Evolutionary conservation across 495 filamentous ascomycete species (phyloP), one percentile per base, ranked within the genome.

Genomic region (Penicillium ochrochloron): DNA sequence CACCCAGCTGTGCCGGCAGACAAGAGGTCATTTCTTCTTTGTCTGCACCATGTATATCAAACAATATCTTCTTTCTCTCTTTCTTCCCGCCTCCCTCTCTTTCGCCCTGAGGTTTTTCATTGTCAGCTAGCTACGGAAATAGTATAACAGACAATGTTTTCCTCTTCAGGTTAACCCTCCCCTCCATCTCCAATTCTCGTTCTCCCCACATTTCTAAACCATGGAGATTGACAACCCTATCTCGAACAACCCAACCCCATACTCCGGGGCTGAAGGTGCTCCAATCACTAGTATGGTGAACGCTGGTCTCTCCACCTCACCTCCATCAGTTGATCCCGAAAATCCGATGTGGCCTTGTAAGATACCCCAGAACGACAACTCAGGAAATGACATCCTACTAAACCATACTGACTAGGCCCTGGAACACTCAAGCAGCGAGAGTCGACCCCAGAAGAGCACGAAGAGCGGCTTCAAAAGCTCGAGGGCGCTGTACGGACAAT

Each of bases 401-500:
- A 44, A n/a, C n/a, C n/a, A 7, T 19, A 44, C 17, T 7, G 0
- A 44, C 4, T 5, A 44, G 41, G n/a, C 5, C 10, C 41, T 6
- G n/a, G 41, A 4, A 19, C n/a, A 44, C 17, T 0, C 3, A 44
- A 19, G n/a, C 93, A 17, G 17, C 80, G 93, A 25, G 92, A 96
- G 69, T 91, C 93, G 25, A 89, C 85, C 27, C 85, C 86, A 0
- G 88, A 91, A 66, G 84, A 97, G 72, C 87, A 87, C 19, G 82
- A 85, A 59, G 84, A 85, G 63, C 83, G 92, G 37, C 73, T 96
- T 34, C 78, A 87, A 57, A 95, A 90, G 76, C 85, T 99, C 59
- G 85, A 90, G 17, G 91, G 89, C 60, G 95, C 95, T 57, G 87
- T 97, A 21, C 82, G 87, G 41, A 98, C 95, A 4, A 91, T 99